Evolutionary conservation across 345 rosid species (phyloP).

Genomic region (Boechera stricta): DNA sequence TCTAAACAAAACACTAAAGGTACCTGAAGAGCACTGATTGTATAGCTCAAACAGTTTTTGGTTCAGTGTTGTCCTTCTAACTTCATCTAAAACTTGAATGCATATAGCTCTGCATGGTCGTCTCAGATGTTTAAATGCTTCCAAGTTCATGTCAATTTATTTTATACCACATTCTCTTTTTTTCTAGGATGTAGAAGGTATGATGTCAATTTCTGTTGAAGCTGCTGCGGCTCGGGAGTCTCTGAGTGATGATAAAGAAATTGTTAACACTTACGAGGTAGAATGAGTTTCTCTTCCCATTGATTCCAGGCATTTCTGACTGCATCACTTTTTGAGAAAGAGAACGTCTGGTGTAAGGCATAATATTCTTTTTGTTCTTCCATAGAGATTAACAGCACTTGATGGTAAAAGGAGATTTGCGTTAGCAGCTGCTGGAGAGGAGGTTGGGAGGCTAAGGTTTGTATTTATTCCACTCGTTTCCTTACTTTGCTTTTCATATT

Average conservation of each 20-base stretch:
- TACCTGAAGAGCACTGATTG: slow-evolving; percentile 16
- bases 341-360: slow-evolving; percentile 8
- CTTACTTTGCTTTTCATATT: slow-evolving; percentile 12
- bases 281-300: slow-evolving; percentile 30
- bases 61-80: slow-evolving; percentile 4
- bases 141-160: slow-evolving; percentile 17
- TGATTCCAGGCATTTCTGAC: slow-evolving; percentile 18
- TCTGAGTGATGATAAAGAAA: slow-evolving; percentile 93
- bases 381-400: slow-evolving; percentile 93
- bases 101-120: not conserved
- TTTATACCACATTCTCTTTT: slow-evolving; percentile 17
- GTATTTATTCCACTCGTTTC: slow-evolving; percentile 37
- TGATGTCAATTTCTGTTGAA: slow-evolving; percentile 99
- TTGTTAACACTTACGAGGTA: slow-evolving; percentile 96
- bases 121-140: slow-evolving; percentile 24
- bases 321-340: slow-evolving; percentile 28
- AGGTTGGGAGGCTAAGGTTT: slow-evolving; percentile 92
- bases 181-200: slow-evolving; percentile 93
- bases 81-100: not conserved
- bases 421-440: slow-evolving; percentile 91
- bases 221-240: slow-evolving; percentile 94
- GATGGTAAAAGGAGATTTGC: slow-evolving; percentile 99
- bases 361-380: slow-evolving; percentile 24
- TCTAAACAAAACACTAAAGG: slow-evolving; percentile 89
- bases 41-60: slow-evolving; percentile 16